Percentiles rank a stretch among this genome's conserved stretches.
Evolutionary conservation across 2,329 filamentous ascomycete species (phyloP).

Genomic region (Zymoseptoria brevis): DNA sequence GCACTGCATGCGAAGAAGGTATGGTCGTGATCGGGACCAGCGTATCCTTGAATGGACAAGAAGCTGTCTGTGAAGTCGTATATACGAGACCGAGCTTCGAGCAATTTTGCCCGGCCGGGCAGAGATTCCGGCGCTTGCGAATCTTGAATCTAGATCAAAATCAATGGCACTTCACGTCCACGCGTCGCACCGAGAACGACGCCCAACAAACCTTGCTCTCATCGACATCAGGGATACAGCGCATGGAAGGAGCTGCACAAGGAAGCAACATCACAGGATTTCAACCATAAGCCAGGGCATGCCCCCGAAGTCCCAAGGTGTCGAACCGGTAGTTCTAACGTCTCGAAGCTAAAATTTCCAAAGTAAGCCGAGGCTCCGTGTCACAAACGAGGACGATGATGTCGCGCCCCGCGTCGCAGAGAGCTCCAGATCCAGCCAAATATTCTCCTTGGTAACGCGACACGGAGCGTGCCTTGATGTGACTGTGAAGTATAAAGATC

Average conservation of each 20-base stretch:
- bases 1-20: conserved; percentile 7
- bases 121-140: not conserved
- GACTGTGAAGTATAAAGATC: not conserved
- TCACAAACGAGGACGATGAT: not conserved
- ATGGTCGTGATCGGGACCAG: not conserved
- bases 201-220: too few relatives aligned
- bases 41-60: not conserved
- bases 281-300: too few relatives aligned
- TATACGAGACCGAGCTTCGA: not conserved
- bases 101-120: not conserved
- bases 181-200: too few relatives aligned
- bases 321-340: too few relatives aligned
- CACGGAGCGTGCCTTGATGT: not conserved
- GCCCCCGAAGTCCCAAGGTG: too few relatives aligned
- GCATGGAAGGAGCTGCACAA: not conserved
- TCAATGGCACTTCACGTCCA: too few relatives aligned
- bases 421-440: not conserved
- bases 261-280: too few relatives aligned
- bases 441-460: not conserved
- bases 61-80: not conserved
- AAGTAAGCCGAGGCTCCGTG: not conserved
- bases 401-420: not conserved
- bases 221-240: not conserved
- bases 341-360: not conserved
- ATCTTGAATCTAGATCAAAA: not conserved